Conservation (phyloP, 129 eudicot species). For the Saposhnikovia divaricata region DNA sequence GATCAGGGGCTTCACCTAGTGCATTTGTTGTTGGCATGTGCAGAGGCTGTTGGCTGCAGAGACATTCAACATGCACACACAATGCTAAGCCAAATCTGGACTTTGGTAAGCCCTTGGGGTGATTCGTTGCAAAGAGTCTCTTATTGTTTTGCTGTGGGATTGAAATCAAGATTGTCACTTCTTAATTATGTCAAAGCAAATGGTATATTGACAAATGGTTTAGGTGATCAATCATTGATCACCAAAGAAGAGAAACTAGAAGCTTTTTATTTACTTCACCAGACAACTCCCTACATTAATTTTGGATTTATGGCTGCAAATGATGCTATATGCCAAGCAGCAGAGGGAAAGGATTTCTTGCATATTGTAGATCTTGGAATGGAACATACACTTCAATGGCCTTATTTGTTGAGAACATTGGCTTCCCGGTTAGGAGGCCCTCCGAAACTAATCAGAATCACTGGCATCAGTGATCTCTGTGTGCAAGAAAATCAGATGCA, state of each 20-base stretch:
- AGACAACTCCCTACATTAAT: slow-evolving; percentile 44
- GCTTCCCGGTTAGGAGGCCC: slow-evolving; percentile 27
- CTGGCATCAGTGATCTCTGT: slow-evolving; percentile 35
- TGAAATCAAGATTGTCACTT: slow-evolving; percentile 46
- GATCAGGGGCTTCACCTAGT: slow-evolving; percentile 65
- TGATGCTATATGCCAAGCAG: slow-evolving; percentile 49
- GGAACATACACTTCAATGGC: slow-evolving; percentile 58
- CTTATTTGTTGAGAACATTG: slow-evolving; percentile 33
- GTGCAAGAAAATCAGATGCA: slow-evolving; percentile 35
- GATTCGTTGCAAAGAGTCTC: slow-evolving; percentile 63
- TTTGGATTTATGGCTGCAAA: slow-evolving; percentile 70
- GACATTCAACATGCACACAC: slow-evolving; percentile 51
- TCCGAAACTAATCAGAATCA: slow-evolving; percentile 47
- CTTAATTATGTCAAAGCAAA: slow-evolving; percentile 33
- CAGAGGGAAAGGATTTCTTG: slow-evolving; percentile 26
- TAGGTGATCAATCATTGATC: slow-evolving; percentile 16
- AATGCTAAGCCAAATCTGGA: slow-evolving; percentile 46
- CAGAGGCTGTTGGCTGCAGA: slow-evolving; percentile 75
- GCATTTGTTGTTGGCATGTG: slow-evolving; percentile 59
- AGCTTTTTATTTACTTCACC: slow-evolving; percentile 55
- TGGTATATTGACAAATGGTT: slow-evolving; percentile 20
- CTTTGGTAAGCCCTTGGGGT: slow-evolving; percentile 43
- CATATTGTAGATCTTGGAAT: slow-evolving; percentile 66
- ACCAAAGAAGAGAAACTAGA: slow-evolving; percentile 33
- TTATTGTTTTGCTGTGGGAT: slow-evolving; percentile 48